A percentile compares a stretch with the other conserved stretches of the same genome.
These are phyloP conservation scores for Backusella parvicylindrica DNA, from an alignment of 192 early-diverging fungal genomes.

Conservation along the genomic window DNA sequence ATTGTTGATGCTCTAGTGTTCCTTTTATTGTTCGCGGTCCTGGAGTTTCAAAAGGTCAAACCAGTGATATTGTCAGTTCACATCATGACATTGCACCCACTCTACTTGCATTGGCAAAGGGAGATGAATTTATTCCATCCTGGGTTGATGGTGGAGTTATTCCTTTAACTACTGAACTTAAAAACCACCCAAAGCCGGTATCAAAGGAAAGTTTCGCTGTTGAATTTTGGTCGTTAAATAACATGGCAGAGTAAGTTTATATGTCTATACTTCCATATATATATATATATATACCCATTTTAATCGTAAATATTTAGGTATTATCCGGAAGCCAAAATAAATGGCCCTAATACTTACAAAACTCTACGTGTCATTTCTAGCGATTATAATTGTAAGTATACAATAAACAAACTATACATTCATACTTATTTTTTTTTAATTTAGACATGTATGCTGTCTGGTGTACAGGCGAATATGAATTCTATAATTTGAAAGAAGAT, in stretches of 20 bases:
- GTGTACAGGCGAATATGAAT: conserved; percentile 56
- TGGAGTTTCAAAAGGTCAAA: conserved; percentile 46
- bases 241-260: conserved; percentile 13
- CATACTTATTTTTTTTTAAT: not conserved
- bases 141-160: conserved; percentile 57
- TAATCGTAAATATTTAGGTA: conserved; percentile 12
- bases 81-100: conserved; percentile 64
- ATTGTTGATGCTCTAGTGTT: no score
- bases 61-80: conserved; percentile 40
- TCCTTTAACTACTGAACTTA: conserved; percentile 40
- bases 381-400: conserved; percentile 39
- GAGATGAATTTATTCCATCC: conserved; percentile 30
- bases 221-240: conserved; percentile 43
- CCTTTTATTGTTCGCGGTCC: conserved; percentile 63
- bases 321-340: conserved; percentile 15
- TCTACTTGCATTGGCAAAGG: conserved; percentile 50
- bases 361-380: conserved; percentile 49
- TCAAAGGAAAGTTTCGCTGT: conserved; percentile 48
- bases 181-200: conserved; percentile 39
- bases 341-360: conserved; percentile 48
- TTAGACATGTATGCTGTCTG: conserved; percentile 49
- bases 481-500: conserved; percentile 52
- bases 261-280: not conserved
- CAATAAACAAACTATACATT: not conserved
- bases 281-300: not conserved